Evolutionary conservation across 345 rosid genomes (phyloP).

Genomic region (Eucalyptus erythrocorys): DNA sequence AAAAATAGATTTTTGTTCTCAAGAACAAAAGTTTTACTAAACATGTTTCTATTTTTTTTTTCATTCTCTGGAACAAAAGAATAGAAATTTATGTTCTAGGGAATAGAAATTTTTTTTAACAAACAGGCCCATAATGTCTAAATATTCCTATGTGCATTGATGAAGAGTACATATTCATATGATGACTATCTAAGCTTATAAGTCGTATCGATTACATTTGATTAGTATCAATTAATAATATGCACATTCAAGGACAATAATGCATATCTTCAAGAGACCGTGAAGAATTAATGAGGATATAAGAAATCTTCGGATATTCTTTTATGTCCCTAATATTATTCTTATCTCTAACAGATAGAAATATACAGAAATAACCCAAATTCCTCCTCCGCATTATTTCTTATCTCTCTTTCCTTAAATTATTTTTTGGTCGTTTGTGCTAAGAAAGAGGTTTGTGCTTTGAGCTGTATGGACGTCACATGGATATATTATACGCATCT

Average conservation of each 20-base stretch:
- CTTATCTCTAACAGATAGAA: neutral
- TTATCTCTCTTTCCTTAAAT: neutral
- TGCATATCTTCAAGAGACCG: neutral
- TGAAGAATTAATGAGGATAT: neutral
- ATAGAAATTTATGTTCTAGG: too few species aligned
- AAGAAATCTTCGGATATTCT: neutral
- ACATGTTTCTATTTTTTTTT: too few species aligned
- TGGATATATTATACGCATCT: neutral
- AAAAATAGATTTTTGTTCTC: too few species aligned
- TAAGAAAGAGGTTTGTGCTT: neutral
- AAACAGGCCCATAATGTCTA: too few species aligned
- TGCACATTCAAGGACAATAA: neutral
- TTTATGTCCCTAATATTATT: neutral
- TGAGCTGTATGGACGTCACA: neutral
- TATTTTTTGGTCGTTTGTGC: neutral
- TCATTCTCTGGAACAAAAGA: too few species aligned
- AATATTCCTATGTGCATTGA: neutral
- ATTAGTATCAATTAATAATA: neutral
- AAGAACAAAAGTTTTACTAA: too few species aligned
- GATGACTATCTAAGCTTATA: neutral
- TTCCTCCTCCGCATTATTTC: neutral
- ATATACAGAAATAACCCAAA: neutral
- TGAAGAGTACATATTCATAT: neutral
- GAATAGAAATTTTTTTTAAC: too few species aligned
- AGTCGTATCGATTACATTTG: neutral